These are phyloP conservation scores for Hymenoscyphus occultus DNA, from an alignment of 2,329 filamentous ascomycete genomes.

Conservation along the genomic window DNA sequence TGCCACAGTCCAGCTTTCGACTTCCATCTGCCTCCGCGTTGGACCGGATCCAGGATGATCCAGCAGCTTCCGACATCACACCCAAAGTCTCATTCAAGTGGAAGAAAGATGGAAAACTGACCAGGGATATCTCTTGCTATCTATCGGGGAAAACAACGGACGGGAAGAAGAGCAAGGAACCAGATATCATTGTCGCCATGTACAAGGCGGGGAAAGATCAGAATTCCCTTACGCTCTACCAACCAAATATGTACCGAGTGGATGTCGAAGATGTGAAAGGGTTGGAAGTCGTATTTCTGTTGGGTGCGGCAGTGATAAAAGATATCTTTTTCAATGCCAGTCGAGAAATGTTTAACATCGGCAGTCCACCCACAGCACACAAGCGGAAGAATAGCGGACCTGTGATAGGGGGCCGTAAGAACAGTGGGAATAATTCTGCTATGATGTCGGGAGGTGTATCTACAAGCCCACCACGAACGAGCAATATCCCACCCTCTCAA, in stretches of 20 bases:
- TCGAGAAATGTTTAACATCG: constrained; percentile 76
- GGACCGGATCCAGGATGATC: constrained; percentile 67
- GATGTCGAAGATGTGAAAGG: constrained; percentile 95
- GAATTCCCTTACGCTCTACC: constrained; percentile 76
- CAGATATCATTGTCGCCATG: constrained; percentile 91
- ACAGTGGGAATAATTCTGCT: constrained; percentile 20
- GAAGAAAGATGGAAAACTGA: constrained; percentile 83
- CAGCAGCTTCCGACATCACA: constrained; percentile 51
- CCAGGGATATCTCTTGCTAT: constrained; percentile 85
- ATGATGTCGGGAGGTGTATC: constrained; percentile 32
- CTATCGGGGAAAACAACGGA: constrained; percentile 73
- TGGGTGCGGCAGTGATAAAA: constrained; percentile 61
- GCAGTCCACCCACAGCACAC: constrained; percentile 39
- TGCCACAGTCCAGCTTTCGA: constrained; percentile 82
- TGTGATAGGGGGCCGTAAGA: constrained; percentile 25
- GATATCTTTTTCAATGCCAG: constrained; percentile 64
- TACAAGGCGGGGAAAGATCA: constrained; percentile 65
- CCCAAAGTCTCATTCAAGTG: constrained; percentile 83
- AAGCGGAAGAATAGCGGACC: constrained; percentile 33
- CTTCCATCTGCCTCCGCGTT: constrained; percentile 74
- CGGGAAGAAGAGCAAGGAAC: constrained; percentile 79
- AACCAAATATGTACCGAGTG: constrained; percentile 85
- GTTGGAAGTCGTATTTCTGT: constrained; percentile 74
- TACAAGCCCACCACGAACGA: constrained; percentile 13
- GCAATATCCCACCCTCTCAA: constrained; percentile 25